A percentile compares a stretch with the other conserved stretches of the same genome.
phyloP scores from a whole-genome alignment of 2,329 filamentous ascomycete genomes.

The Samsoniella hepiali region DNA sequence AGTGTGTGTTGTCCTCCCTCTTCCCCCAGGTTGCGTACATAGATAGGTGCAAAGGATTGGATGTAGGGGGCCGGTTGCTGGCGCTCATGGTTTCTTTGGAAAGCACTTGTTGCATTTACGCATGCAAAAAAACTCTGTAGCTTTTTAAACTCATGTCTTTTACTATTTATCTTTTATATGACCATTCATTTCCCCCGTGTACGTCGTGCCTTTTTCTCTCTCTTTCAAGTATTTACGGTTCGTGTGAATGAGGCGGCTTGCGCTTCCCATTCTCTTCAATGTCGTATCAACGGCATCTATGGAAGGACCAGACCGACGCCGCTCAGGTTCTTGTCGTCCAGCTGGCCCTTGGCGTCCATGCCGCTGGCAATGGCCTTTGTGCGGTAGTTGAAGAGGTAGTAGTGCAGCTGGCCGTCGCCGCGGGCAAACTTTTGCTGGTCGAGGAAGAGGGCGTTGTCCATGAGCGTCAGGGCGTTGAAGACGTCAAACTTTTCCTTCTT shows the following conservation, averaged over 20 bases:
- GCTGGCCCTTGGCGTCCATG: conserved; percentile 71
- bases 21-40: not conserved
- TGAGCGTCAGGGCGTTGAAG: conserved; percentile 89
- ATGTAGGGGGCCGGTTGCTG: not conserved
- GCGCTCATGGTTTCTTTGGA: conserved; percentile 7
- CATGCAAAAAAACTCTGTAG: conserved; percentile 3
- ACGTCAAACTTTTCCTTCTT: conserved; percentile 87
- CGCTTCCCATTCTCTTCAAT: not conserved
- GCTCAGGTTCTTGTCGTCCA: conserved; percentile 75
- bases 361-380: conserved; percentile 82
- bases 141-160: not conserved
- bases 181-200: not conserved
- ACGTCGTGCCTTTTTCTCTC: not conserved
- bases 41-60: not conserved
- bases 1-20: not conserved
- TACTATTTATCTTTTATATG: not conserved
- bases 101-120: not conserved
- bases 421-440: conserved; percentile 92
- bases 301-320: conserved; percentile 87
- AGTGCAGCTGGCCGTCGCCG: conserved; percentile 92
- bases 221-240: not conserved
- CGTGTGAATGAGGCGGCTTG: not conserved
- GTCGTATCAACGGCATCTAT: conserved; percentile 26
- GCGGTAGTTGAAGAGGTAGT: conserved; percentile 97
- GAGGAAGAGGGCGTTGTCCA: conserved; percentile 92